phyloP scores from a whole-genome alignment of 495 filamentous ascomycete genomes.

The Baudoinia panamericana region DNA sequence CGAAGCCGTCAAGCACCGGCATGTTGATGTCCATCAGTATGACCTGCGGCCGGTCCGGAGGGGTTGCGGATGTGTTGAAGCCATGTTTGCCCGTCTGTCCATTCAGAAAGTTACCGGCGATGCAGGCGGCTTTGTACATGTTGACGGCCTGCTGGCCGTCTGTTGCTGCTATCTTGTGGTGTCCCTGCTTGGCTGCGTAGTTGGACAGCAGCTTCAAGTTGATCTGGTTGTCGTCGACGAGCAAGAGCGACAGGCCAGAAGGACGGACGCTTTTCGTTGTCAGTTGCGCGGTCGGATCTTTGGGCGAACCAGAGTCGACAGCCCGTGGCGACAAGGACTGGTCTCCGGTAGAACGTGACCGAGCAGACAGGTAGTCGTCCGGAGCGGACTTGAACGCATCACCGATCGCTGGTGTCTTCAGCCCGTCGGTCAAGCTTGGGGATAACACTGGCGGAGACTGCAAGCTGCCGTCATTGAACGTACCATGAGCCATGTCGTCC shows the following conservation, averaged over 20 bases:
- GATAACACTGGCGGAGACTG: not conserved
- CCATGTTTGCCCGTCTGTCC: not conserved
- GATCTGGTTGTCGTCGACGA: slow-evolving; percentile 5
- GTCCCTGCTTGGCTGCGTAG: slow-evolving; percentile 12
- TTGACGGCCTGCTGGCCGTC: slow-evolving; percentile 14
- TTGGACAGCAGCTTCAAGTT: slow-evolving; percentile 14
- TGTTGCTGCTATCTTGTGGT: not conserved
- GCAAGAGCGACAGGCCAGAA: not conserved
- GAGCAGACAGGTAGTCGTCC: not conserved
- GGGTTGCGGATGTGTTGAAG: not conserved
- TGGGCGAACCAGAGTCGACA: not conserved
- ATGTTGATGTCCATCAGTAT: slow-evolving; percentile 22
- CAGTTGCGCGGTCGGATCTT: not conserved
- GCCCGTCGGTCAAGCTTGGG: not conserved
- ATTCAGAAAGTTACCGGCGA: no score
- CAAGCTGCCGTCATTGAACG: not conserved
- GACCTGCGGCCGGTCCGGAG: slow-evolving; percentile 8
- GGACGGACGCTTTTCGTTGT: not conserved
- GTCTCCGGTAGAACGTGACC: not conserved
- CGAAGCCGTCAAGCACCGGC: slow-evolving; percentile 18
- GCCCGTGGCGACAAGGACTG: not conserved
- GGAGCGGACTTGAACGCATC: no score
- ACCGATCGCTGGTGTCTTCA: no score
- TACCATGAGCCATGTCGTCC: no score
- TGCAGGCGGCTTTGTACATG: slow-evolving; percentile 8